A percentile compares a stretch with the other conserved stretches of the same genome.
Conservation (phyloP, 768 basidiomycete species). For the Auricularia cornea region DNA sequence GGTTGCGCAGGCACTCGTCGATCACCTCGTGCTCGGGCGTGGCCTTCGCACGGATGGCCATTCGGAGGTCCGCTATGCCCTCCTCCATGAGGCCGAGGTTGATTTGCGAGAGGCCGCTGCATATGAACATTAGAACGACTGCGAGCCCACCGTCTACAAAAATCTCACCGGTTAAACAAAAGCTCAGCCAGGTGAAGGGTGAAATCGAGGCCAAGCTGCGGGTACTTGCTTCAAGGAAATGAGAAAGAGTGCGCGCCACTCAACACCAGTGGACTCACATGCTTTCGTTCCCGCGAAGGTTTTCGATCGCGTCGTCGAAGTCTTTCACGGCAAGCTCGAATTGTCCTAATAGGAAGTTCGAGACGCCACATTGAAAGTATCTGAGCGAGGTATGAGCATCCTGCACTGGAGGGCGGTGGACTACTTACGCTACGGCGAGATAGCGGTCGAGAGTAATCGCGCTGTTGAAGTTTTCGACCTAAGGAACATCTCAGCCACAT, state of each 20-base stretch:
- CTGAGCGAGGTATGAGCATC: slow-evolving; percentile 27
- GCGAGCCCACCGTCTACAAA: slow-evolving; percentile 23
- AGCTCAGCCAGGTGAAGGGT: slow-evolving; percentile 81
- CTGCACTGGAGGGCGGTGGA: neutral
- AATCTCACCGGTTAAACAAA: slow-evolving; percentile 53
- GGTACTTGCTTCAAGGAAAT: slow-evolving; percentile 71
- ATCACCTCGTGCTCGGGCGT: slow-evolving; percentile 84
- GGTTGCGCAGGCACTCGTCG: slow-evolving; percentile 77
- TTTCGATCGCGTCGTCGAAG: slow-evolving; percentile 74
- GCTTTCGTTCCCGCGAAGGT: slow-evolving; percentile 73
- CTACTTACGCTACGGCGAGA: slow-evolving; percentile 75
- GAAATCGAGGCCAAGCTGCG: slow-evolving; percentile 88
- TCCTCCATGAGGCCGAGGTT: slow-evolving; percentile 55
- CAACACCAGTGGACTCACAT: slow-evolving; percentile 47
- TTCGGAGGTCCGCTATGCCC: slow-evolving; percentile 63
- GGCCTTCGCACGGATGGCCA: slow-evolving; percentile 61
- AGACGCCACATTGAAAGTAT: slow-evolving; percentile 85
- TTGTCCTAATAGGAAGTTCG: slow-evolving; percentile 72
- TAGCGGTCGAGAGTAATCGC: slow-evolving; percentile 76
- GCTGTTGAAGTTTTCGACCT: slow-evolving; percentile 64
- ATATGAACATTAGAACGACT: neutral
- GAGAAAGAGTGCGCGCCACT: too few species aligned
- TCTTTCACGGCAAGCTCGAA: slow-evolving; percentile 70
- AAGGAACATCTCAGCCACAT: neutral
- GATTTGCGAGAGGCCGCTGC: slow-evolving; percentile 60